Conservation (phyloP, 345 rosid species). For the Gossypium raimondii region DNA sequence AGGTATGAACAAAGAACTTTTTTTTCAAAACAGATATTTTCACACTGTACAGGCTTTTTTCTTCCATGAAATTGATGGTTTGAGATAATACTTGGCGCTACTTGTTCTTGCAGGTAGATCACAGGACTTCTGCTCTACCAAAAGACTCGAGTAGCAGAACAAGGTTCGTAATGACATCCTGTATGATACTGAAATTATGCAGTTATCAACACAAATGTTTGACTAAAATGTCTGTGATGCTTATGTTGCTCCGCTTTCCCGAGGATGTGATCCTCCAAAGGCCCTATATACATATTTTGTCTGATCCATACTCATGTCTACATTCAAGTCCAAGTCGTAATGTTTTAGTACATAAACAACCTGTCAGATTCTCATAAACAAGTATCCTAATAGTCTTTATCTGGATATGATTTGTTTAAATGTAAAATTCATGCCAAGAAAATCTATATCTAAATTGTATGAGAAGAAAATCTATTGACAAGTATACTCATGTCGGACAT, state of each 20-base stretch:
- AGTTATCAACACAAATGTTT: neutral
- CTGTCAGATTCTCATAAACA: neutral
- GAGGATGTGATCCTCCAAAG: neutral
- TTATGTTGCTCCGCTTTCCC: neutral
- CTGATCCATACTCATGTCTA: neutral
- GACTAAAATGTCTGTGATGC: neutral
- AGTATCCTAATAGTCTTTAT: neutral
- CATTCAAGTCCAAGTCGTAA: neutral
- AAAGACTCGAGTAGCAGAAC: slow-evolving; percentile 32
- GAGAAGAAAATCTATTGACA: neutral
- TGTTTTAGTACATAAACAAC: neutral
- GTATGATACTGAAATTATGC: neutral
- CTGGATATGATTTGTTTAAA: neutral
- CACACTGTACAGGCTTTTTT: slow-evolving; percentile 1
- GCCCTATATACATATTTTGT: neutral
- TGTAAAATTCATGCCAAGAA: neutral
- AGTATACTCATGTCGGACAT: neutral
- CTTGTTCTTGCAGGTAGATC: slow-evolving; percentile 45
- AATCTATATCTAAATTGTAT: neutral
- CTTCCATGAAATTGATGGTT: neutral
- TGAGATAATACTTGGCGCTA: neutral
- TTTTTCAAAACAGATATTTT: neutral
- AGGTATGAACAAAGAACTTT: slow-evolving; percentile 36
- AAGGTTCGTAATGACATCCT: slow-evolving; percentile 36
- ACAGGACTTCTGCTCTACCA: slow-evolving; percentile 38